Evolutionary conservation across 257 asterid species (phyloP).

Genomic region (Solanum megistacrolobum): DNA sequence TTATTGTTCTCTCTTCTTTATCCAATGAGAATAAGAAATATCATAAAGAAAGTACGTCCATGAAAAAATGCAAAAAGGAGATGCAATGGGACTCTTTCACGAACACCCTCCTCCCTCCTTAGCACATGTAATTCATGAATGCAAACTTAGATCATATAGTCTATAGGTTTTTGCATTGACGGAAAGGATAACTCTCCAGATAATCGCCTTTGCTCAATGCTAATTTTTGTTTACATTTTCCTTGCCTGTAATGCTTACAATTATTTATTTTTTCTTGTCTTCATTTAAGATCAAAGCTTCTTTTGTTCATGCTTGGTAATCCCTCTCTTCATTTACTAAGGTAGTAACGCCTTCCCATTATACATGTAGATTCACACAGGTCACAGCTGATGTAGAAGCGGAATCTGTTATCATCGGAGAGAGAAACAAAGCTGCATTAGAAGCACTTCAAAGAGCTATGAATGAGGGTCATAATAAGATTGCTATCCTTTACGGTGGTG

Average conservation of each 20-base stretch:
- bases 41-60: neutral
- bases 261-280: neutral
- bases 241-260: neutral
- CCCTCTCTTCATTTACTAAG: neutral
- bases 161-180: neutral
- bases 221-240: neutral
- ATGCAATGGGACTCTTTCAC: neutral
- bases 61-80: neutral
- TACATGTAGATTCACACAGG: conserved; percentile 49
- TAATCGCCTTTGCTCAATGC: neutral
- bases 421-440: conserved; percentile 74
- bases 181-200: neutral
- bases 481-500: conserved; percentile 88
- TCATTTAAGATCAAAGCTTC: neutral
- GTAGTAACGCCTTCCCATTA: neutral
- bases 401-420: conserved; percentile 88
- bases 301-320: neutral
- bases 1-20: neutral
- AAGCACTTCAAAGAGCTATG: conserved; percentile 59
- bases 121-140: neutral
- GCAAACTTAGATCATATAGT: neutral
- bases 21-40: neutral
- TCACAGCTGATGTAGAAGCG: conserved; percentile 82
- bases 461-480: conserved; percentile 64
- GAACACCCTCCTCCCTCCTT: neutral